Conservation (phyloP, 108 stramenopile genomes). For the Halocafeteria seosinensis region DNA sequence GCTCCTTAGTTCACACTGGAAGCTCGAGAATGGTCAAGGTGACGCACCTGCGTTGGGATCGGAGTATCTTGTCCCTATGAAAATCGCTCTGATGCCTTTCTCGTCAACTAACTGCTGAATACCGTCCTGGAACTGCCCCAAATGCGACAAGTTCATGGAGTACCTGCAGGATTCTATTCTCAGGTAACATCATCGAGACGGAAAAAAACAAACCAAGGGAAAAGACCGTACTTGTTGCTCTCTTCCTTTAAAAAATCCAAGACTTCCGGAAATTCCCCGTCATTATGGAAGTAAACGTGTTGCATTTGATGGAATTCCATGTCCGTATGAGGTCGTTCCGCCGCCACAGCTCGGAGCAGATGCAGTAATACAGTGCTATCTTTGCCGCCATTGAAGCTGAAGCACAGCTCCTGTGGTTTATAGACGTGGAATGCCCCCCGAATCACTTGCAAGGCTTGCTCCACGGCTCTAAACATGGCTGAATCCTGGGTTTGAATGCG, state of each 20-base stretch:
- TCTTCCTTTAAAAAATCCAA: slow-evolving; percentile 24
- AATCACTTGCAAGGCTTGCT: too few relatives aligned
- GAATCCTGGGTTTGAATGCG: too few relatives aligned
- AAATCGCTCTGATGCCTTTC: slow-evolving; percentile 32
- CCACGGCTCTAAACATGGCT: too few relatives aligned
- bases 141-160: background rate
- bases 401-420: background rate
- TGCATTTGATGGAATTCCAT: slow-evolving; percentile 3
- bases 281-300: slow-evolving; percentile 26
- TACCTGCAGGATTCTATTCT: too few relatives aligned
- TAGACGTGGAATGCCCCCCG: slow-evolving; percentile 3
- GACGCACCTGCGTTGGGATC: slow-evolving; percentile 71
- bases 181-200: too few relatives aligned
- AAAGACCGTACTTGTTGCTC: slow-evolving; percentile 13
- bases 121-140: slow-evolving; percentile 20
- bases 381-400: slow-evolving; percentile 89
- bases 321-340: too few relatives aligned
- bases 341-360: slow-evolving; percentile 67
- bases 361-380: slow-evolving; percentile 89
- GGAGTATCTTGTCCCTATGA: slow-evolving; percentile 68
- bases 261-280: slow-evolving; percentile 32
- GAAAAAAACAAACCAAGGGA: too few relatives aligned
- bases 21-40: background rate
- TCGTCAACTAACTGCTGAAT: slow-evolving; percentile 18
- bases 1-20: background rate